phyloP scores from a whole-genome alignment of 306 rosid species.

The Cucurbita ficifolia region DNA sequence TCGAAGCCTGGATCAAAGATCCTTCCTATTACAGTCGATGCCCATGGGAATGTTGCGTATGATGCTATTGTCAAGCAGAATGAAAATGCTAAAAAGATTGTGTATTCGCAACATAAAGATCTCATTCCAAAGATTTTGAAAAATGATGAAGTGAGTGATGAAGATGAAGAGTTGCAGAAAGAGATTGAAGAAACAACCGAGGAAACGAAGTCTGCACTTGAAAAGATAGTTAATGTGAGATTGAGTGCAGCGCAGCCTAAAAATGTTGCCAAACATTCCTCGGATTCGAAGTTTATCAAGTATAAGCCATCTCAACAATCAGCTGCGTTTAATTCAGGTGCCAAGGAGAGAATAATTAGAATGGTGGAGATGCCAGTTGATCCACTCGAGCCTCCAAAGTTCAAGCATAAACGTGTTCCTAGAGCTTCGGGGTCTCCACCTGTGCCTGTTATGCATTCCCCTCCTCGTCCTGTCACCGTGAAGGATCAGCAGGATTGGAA shows the following conservation, averaged over 20 bases:
- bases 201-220: conserved; percentile 72
- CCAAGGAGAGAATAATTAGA: conserved; percentile 72
- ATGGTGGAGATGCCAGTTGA: conserved; percentile 93
- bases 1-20: conserved; percentile 44
- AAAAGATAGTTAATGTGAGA: conserved; percentile 74
- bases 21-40: conserved; percentile 67
- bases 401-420: conserved; percentile 82
- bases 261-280: conserved; percentile 53
- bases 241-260: conserved; percentile 78
- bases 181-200: conserved; percentile 64
- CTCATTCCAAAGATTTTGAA: conserved; percentile 46
- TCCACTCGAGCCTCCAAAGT: conserved; percentile 84
- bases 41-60: conserved; percentile 62
- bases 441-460: conserved; percentile 84
- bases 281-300: conserved; percentile 60
- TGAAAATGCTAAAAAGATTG: conserved; percentile 63
- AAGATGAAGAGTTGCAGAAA: conserved; percentile 41
- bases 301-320: conserved; percentile 80
- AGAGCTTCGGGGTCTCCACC: conserved; percentile 84
- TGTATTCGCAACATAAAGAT: conserved; percentile 64
- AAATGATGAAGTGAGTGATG: conserved; percentile 24
- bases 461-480: conserved; percentile 73
- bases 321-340: conserved; percentile 73
- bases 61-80: conserved; percentile 82
- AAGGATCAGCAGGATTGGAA: conserved; percentile 96